Evolutionary conservation across 202 grass and related monocot genomes (phyloP), one percentile per base, ranked within the genome.

Genomic region (Panicum hallii): DNA sequence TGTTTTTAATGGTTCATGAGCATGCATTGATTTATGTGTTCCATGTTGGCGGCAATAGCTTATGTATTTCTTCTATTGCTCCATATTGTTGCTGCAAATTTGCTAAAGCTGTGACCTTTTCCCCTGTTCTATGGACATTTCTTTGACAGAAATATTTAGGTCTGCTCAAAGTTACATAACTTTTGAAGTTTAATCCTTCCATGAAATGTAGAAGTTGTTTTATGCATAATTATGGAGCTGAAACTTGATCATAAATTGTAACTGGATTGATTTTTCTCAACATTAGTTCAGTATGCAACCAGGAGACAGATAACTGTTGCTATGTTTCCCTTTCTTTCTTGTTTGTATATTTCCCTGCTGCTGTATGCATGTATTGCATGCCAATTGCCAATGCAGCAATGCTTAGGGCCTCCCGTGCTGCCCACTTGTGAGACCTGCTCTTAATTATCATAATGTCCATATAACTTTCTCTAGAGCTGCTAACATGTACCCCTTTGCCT

Each of bases 71-170:
- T 70, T 13, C 28, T 70, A 56, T 13, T 57, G 19, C 34, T 43
- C 13, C 52, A 45, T 81, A 78, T 43, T 42, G 20, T 20, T 81
- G 15, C n/a, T 34, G 4, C 36, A 44, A 43, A 60, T 43, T 44
- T 60, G 5, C 20, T 77, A 44, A 26, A 9, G 17, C 38, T 58
- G 3, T 60, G 26, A 22, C 22, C n/a, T 77, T 60, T 26, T 43
- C 16, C 20, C 73, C 11, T 15, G 22, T 19, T 32, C 32, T 26
- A 8, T 28, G 41, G 36, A 58, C 26, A 46, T 71, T 19, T 43
- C 41, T 23, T 70, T 70, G 14, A 46, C 14, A 45, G 13, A 81
- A 70, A 52, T 70, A 70, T 70, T 81, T 70, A 55, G 65, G 65
- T 43, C 36, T 1, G 8, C 49, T 42, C 78, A 70, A 26, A 81